Evolutionary conservation across 148 eudicot species (phyloP).

Genomic region (Chenopodium quinoa): DNA sequence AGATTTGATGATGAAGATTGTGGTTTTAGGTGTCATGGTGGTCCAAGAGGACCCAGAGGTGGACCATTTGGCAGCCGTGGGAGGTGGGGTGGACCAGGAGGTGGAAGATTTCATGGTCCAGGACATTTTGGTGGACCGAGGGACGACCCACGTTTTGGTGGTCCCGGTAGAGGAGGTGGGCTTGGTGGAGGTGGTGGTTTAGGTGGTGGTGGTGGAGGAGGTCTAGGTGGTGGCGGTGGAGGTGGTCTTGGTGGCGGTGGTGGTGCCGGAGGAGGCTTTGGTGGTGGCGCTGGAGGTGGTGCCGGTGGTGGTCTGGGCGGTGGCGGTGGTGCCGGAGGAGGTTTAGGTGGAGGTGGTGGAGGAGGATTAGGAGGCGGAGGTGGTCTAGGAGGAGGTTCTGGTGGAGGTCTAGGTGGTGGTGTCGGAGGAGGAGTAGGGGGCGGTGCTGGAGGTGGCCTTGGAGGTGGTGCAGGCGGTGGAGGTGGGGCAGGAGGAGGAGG

Average conservation of each 20-base stretch:
- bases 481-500: slow-evolving; percentile 23
- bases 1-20: slow-evolving; percentile 30
- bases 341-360: slow-evolving; percentile 11
- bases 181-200: slow-evolving; percentile 24
- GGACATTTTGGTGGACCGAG: slow-evolving; percentile 10
- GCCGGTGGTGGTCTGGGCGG: slow-evolving; percentile 13
- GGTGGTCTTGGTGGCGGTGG: slow-evolving; percentile 15
- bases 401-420: slow-evolving; percentile 24
- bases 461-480: slow-evolving; percentile 12
- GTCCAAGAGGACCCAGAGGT: slow-evolving; percentile 21
- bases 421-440: slow-evolving; percentile 20
- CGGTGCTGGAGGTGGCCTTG: slow-evolving; percentile 19
- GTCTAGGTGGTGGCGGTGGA: slow-evolving; percentile 22
- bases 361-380: slow-evolving; percentile 18
- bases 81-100: slow-evolving; percentile 25
- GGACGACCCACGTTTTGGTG: slow-evolving; percentile 16
- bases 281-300: slow-evolving; percentile 13
- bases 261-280: slow-evolving; percentile 3
- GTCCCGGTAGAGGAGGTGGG: slow-evolving; percentile 16
- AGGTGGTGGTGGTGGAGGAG: slow-evolving; percentile 24
- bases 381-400: slow-evolving; percentile 22
- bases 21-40: slow-evolving; percentile 26
- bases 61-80: slow-evolving; percentile 19
- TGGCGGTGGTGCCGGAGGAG: slow-evolving; percentile 19
- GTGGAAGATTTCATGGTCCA: slow-evolving; percentile 25